These are phyloP conservation scores for Solanum ossicruentum DNA, from an alignment of 257 asterid genomes.

Conservation along the genomic window DNA sequence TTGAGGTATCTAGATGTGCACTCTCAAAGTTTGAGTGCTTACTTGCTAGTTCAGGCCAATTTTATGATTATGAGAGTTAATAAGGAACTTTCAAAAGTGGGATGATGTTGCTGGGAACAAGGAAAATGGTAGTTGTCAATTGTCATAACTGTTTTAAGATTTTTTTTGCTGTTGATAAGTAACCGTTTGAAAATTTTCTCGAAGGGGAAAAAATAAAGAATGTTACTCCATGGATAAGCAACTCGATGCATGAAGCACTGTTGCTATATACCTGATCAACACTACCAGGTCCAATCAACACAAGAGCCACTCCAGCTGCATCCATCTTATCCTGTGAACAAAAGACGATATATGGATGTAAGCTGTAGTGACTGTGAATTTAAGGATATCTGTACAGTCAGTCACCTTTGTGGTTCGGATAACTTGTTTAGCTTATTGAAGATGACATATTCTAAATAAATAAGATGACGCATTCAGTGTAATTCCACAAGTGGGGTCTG, in stretches of 20 bases:
- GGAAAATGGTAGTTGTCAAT: neutral
- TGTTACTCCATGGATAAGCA: neutral
- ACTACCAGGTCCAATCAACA: slow-evolving; percentile 92
- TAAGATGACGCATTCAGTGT: neutral
- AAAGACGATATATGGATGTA: slow-evolving; percentile 2
- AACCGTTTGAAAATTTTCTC: neutral
- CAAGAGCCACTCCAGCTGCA: slow-evolving; percentile 81
- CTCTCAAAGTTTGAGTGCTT: neutral
- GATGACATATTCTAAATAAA: neutral
- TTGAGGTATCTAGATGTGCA: neutral
- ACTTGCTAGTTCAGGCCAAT: neutral
- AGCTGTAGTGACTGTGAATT: neutral
- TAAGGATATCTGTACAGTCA: neutral
- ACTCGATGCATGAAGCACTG: neutral
- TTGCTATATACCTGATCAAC: slow-evolving; percentile 63
- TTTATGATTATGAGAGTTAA: neutral
- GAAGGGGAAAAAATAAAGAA: neutral
- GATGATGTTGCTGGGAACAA: neutral
- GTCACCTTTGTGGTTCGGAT: neutral
- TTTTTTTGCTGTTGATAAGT: neutral
- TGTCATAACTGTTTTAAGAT: neutral
- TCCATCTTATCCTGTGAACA: slow-evolving; percentile 78
- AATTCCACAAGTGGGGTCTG: neutral
- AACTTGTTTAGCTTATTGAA: neutral
- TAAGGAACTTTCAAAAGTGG: neutral